Percentiles rank a stretch among this genome's conserved stretches.
Evolutionary conservation across 495 filamentous ascomycete species (phyloP).

Genomic region (Cudoniella acicularis): DNA sequence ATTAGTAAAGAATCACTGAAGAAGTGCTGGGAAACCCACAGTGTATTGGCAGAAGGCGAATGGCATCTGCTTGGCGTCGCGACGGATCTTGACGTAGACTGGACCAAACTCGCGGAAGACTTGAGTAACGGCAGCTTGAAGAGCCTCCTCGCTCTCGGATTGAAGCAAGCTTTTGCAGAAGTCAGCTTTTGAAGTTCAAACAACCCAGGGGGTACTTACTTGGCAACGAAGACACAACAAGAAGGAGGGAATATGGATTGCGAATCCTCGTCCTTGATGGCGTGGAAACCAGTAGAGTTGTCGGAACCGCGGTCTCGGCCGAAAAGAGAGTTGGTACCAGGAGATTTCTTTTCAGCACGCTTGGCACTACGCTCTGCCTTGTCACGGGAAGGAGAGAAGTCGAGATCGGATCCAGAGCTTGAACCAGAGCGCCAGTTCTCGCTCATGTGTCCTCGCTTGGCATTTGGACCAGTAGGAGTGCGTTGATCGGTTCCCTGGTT

Average conservation of each 20-base stretch:
- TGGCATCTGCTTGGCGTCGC: conserved; percentile 53
- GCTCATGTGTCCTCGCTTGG: conserved; percentile 13
- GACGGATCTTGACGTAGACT: conserved; percentile 60
- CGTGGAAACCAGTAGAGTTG: conserved; percentile 1
- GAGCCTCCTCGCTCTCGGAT: conserved; percentile 41
- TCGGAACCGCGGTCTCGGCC: background rate
- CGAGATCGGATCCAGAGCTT: conserved; percentile 1
- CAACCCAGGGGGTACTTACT: conserved; percentile 40
- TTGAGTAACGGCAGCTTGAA: conserved; percentile 49
- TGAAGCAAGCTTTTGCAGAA: conserved; percentile 32
- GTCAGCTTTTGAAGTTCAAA: conserved; percentile 22
- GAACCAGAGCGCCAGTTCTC: conserved; percentile 24
- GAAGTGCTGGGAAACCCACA: conserved; percentile 33
- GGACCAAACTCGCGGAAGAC: conserved; percentile 49
- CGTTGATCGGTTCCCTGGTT: background rate
- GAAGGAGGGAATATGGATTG: conserved; percentile 51
- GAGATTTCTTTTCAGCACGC: background rate
- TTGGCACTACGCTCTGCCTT: background rate
- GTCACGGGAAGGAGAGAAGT: conserved; percentile 1
- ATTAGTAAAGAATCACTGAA: conserved; percentile 22
- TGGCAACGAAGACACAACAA: conserved; percentile 62
- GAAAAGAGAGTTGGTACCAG: background rate
- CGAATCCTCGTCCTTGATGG: conserved; percentile 44
- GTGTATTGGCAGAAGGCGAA: conserved; percentile 62
- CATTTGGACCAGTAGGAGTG: conserved; percentile 8